Evolutionary conservation across 164 flowering plant species (phyloP), one percentile per base, ranked within the genome.

Genomic region (Paratinospora sagittata): DNA sequence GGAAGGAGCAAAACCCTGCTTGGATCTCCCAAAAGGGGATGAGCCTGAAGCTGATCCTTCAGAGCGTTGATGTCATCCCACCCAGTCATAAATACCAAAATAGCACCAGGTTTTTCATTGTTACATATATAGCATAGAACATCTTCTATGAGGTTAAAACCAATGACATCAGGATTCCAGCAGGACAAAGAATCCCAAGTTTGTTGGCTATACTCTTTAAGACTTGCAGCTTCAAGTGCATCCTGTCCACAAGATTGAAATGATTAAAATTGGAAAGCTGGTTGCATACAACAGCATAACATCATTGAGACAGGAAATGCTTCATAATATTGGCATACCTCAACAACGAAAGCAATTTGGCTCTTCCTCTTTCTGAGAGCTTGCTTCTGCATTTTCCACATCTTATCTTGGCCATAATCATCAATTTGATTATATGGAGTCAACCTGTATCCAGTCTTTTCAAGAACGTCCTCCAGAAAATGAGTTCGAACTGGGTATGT

Each of bases 1-100:
- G 97, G 85, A 74, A 96, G 93, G 80, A 93, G 76, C 78, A 91
- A 77, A 65, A 91, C 97, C 66, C 77, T 85, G 67, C 76, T 83
- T 62, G 92, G 82, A 85, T 96, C 95, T 75, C 99, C 98, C 68
- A 96, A 74, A 3, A 85, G 69, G 70, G 86, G 84, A 85, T 96
- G 85, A 62, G 85, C 76, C 78, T 82, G 92, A 21, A 93, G 95
- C 84, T 93, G 87, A 30, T 96, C 97, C 74, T 88, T 96, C 66
- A 93, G 76, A 71, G 93, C 82, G 76, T 84, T 90, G 74, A 96
- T 93, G 83, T 96, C 99, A 81, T 96, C 99, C 99, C 99, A 96
- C 6, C 98, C 99, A 66, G 98, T 96, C 98, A 96, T 84, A 80
- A 96, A 96, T 57, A 96, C 96, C 74, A 96, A 81, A 77, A 96